phyloP scores from a whole-genome alignment of 495 filamentous ascomycete genomes.

The Diplogelasinospora grovesii region DNA sequence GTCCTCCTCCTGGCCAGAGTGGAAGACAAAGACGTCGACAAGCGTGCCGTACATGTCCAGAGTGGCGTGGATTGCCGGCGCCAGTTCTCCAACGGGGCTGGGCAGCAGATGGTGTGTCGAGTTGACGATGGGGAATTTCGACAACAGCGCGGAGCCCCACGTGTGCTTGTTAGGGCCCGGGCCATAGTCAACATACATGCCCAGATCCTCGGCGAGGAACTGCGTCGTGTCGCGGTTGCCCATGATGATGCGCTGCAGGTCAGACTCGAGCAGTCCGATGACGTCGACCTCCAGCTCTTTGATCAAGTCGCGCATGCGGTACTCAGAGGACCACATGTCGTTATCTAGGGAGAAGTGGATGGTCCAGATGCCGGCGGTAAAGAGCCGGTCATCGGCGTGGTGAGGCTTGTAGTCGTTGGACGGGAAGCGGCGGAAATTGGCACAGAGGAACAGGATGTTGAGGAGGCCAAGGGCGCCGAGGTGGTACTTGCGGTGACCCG shows the following conservation, averaged over 20 bases:
- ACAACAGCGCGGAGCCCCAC: constrained; percentile 88
- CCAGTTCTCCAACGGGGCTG: constrained; percentile 87
- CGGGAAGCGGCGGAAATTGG: constrained; percentile 92
- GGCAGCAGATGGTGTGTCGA: constrained; percentile 94
- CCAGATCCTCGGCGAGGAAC: constrained; percentile 89
- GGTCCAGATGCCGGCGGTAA: constrained; percentile 97
- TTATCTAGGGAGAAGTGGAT: constrained; percentile 98
- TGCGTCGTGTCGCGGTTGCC: constrained; percentile 96
- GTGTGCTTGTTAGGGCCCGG: constrained; percentile 99
- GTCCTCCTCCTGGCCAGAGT: constrained; percentile 98
- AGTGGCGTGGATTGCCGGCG: constrained; percentile 93
- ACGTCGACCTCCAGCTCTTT: constrained; percentile 93
- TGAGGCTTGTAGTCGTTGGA: constrained; percentile 86
- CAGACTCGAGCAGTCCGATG: constrained; percentile 85
- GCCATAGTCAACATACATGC: constrained; percentile 97
- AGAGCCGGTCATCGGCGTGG: constrained; percentile 74
- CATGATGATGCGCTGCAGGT: constrained; percentile 98
- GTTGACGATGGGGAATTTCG: constrained; percentile 96
- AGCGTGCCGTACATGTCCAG: constrained; percentile 85
- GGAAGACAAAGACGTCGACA: constrained; percentile 95
- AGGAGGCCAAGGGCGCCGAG: constrained; percentile 48
- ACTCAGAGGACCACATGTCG: constrained; percentile 96
- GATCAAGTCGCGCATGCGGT: constrained; percentile 86
- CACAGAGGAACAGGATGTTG: constrained; percentile 69
- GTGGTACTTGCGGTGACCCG: constrained; percentile 45